Evolutionary conservation across 768 basidiomycete genomes (phyloP).

Genomic region (Udeniomyces megalosporus): DNA sequence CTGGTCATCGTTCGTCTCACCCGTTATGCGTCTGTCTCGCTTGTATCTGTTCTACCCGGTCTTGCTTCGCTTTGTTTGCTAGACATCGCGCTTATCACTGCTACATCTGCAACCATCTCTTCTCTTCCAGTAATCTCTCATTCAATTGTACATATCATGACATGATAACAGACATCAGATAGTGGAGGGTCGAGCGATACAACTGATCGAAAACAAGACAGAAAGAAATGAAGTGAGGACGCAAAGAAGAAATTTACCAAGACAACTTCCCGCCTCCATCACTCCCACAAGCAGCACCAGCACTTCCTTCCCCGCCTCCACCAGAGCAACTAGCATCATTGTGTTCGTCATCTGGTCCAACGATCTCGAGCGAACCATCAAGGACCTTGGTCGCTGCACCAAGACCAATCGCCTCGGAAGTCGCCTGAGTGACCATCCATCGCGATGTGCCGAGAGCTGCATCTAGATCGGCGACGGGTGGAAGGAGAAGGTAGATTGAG

Average conservation of each 20-base stretch:
- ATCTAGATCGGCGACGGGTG: conserved; percentile 40
- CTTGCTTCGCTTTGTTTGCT: too few relatives aligned
- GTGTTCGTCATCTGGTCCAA: conserved; percentile 18
- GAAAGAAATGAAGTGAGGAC: neutral
- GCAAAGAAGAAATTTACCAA: neutral
- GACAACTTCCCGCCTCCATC: conserved; percentile 6
- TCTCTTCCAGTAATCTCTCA: too few relatives aligned
- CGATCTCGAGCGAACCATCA: conserved; percentile 15
- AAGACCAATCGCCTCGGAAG: conserved; percentile 21
- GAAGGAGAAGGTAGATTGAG: conserved; percentile 40
- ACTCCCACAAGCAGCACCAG: neutral
- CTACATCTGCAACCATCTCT: too few relatives aligned
- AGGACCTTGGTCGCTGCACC: conserved; percentile 21
- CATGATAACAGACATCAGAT: too few relatives aligned
- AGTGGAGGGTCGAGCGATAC: too few relatives aligned
- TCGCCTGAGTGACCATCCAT: conserved; percentile 41
- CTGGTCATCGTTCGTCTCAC: too few relatives aligned
- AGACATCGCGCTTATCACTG: too few relatives aligned
- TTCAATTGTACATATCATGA: too few relatives aligned
- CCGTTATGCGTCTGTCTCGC: too few relatives aligned
- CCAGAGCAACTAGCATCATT: neutral
- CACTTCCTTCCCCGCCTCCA: neutral
- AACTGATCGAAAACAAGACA: too few relatives aligned
- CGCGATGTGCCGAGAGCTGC: conserved; percentile 46
- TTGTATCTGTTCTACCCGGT: too few relatives aligned